Conservation (phyloP, 2,329 filamentous ascomycete genomes). For the Fusarium citri region DNA sequence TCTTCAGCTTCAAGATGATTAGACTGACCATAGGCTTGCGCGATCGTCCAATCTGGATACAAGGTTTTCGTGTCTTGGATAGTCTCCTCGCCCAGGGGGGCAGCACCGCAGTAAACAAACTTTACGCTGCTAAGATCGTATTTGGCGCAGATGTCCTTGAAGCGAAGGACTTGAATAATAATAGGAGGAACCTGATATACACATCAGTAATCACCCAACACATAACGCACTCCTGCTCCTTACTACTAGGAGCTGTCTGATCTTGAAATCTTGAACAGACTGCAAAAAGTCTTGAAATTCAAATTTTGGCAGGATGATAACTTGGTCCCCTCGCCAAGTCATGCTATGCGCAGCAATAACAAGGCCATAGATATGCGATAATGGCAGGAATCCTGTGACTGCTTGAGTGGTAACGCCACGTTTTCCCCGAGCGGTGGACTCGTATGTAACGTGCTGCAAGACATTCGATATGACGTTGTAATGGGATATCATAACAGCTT, state of each 20-base stretch:
- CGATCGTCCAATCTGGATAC: constrained; percentile 73
- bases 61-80: constrained; percentile 69
- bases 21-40: constrained; percentile 77
- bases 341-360: constrained; percentile 75
- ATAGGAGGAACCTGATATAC: constrained; percentile 14
- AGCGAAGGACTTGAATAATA: constrained; percentile 18
- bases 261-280: constrained; percentile 17
- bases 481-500: constrained; percentile 88
- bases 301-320: constrained; percentile 81
- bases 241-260: constrained; percentile 25
- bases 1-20: constrained; percentile 53
- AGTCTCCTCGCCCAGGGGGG: constrained; percentile 77
- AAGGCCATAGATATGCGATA: constrained; percentile 85
- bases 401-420: constrained; percentile 56
- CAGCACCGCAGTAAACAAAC: constrained; percentile 58
- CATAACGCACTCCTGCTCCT: background rate
- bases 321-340: constrained; percentile 77
- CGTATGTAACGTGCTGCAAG: constrained; percentile 66
- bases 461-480: constrained; percentile 82
- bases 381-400: constrained; percentile 75
- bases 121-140: constrained; percentile 28
- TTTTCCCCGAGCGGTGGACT: constrained; percentile 51
- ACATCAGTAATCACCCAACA: no score
- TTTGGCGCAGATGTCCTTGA: constrained; percentile 12
- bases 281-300: constrained; percentile 72